Evolutionary conservation across 2,329 filamentous ascomycete genomes (phyloP).

Genomic region (Diaporthe vexans): DNA sequence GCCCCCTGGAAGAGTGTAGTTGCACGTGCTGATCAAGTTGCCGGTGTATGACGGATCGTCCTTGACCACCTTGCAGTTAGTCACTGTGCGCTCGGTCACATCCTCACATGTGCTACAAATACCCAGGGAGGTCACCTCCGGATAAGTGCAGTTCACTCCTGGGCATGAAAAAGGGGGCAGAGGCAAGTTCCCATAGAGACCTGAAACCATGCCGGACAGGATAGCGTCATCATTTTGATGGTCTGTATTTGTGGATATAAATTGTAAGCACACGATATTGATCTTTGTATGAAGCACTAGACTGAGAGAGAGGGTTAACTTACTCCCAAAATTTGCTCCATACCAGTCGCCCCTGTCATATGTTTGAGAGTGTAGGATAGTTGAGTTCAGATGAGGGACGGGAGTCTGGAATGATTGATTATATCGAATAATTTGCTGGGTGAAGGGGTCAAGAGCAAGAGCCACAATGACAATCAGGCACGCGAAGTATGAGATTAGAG

Average conservation of each 20-base stretch:
- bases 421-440: background rate
- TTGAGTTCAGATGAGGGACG: background rate
- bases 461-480: conserved; percentile 3
- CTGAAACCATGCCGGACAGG: conserved; percentile 8
- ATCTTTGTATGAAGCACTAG: background rate
- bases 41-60: background rate
- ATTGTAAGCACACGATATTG: background rate
- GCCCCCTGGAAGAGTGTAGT: conserved; percentile 7
- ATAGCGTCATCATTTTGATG: background rate
- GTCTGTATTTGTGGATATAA: background rate
- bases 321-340: background rate
- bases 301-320: background rate
- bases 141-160: background rate
- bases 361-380: background rate
- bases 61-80: background rate
- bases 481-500: background rate
- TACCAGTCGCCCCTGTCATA: background rate
- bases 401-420: background rate
- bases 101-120: background rate
- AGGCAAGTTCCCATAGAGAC: background rate
- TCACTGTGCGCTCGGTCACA: background rate
- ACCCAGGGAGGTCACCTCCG: background rate
- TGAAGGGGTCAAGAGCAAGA: conserved; percentile 10
- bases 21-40: background rate
- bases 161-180: background rate